These are phyloP conservation scores for Trichocladium uniseriatum DNA, from an alignment of 495 filamentous ascomycete genomes.

Conservation along the genomic window DNA sequence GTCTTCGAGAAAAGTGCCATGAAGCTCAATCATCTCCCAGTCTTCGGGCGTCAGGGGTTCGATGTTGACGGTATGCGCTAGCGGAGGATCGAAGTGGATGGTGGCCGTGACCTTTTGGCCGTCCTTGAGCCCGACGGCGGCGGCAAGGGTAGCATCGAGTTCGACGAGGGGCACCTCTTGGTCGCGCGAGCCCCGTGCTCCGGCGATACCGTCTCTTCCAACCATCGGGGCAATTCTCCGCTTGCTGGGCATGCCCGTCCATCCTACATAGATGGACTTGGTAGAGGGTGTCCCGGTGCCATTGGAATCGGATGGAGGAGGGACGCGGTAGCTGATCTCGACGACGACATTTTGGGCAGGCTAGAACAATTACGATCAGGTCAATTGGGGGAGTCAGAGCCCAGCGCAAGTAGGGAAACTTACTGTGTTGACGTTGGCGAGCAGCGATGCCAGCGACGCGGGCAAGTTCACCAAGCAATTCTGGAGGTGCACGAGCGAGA, in stretches of 20 bases:
- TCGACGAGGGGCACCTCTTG: constrained; percentile 71
- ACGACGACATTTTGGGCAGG: constrained; percentile 92
- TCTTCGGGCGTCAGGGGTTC: constrained; percentile 90
- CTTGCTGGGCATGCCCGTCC: constrained; percentile 96
- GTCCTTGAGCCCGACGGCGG: constrained; percentile 67
- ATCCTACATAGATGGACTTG: constrained; percentile 75
- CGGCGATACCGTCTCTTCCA: constrained; percentile 59
- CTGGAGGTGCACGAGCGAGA: constrained; percentile 74
- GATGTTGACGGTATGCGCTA: constrained; percentile 88
- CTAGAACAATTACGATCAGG: constrained; percentile 27
- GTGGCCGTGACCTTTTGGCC: constrained; percentile 66
- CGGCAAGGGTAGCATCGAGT: constrained; percentile 82
- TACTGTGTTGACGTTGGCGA: constrained; percentile 83
- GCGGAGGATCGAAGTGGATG: constrained; percentile 80
- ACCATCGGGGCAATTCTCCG: constrained; percentile 63
- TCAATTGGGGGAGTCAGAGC: neutral
- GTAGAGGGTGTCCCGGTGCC: constrained; percentile 30
- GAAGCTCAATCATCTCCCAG: constrained; percentile 98
- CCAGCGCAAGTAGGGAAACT: constrained; percentile 19
- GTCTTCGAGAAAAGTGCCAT: constrained; percentile 87
- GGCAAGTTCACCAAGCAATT: constrained; percentile 94
- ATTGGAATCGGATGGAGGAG: constrained; percentile 27
- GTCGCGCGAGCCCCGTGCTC: constrained; percentile 48
- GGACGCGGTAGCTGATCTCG: constrained; percentile 62
- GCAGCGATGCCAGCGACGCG: constrained; percentile 65